These are phyloP conservation scores for Cladosporium colombiae DNA, from an alignment of 2,329 filamentous ascomycete genomes.

Conservation along the genomic window DNA sequence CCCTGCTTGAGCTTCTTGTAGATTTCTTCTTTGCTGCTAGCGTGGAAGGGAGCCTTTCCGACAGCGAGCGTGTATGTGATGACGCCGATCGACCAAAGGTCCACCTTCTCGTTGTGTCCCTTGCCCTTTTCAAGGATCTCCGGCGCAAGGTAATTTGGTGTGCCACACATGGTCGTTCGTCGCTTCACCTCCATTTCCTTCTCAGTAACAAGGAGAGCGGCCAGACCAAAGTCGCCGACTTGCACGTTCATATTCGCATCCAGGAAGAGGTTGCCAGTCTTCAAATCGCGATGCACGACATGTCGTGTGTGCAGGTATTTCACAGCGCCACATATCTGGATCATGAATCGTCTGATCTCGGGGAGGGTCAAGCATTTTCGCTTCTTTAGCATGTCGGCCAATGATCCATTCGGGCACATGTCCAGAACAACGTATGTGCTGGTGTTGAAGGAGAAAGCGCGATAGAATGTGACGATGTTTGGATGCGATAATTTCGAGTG, in stretches of 20 bases:
- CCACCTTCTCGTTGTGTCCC: slow-evolving; percentile 95
- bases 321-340: slow-evolving; percentile 94
- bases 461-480: slow-evolving; percentile 93
- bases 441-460: slow-evolving; percentile 85
- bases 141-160: slow-evolving; percentile 96
- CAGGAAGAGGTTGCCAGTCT: slow-evolving; percentile 97
- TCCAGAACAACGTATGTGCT: slow-evolving; percentile 94
- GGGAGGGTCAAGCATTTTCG: slow-evolving; percentile 88
- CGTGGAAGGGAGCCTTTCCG: slow-evolving; percentile 95
- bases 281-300: slow-evolving; percentile 94
- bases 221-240: slow-evolving; percentile 94
- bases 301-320: slow-evolving; percentile 97
- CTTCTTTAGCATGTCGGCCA: slow-evolving; percentile 97
- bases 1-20: slow-evolving; percentile 68
- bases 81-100: slow-evolving; percentile 97
- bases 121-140: slow-evolving; percentile 95
- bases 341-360: slow-evolving; percentile 88
- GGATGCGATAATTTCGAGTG: slow-evolving; percentile 97
- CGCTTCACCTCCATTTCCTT: slow-evolving; percentile 81
- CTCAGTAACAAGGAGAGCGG: slow-evolving; percentile 85
- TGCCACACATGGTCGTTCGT: slow-evolving; percentile 91
- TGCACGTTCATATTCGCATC: slow-evolving; percentile 96
- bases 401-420: slow-evolving; percentile 89
- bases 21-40: slow-evolving; percentile 82
- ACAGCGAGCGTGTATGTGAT: slow-evolving; percentile 99